Base-by-base conservation (phyloP, 2,329 filamentous ascomycete species). In the Cladorrhinum sp. region DNA sequence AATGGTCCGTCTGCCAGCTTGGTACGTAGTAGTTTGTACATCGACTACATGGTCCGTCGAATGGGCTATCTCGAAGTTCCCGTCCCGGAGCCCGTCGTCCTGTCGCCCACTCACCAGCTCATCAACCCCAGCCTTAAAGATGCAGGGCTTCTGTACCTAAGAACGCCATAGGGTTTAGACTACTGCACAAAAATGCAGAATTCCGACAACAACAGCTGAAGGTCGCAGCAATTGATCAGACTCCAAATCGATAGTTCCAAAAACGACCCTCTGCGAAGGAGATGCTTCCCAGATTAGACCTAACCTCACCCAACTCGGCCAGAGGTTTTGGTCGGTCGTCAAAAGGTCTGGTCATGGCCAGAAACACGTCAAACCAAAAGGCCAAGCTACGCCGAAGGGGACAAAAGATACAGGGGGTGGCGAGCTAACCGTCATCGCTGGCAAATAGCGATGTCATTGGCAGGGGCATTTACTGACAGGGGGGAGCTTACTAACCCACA, bases 381-480 rank as follows among this genome's bases (percentile, higher is more conserved):
- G 23, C 56, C 55, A 62, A 59, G 48, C 56, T 45, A 22, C 41
- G 53, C 25, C 45, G 41, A 57, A 41, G 41, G 16, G 41, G n/a
- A 22, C 18, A 57, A 49, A 23, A 49, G 49, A 49, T 22, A 59
- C 24, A 57, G 22, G 55, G 58, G 50, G 25, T 63, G 63, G 61
- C 63, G 60, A 45, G 56, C 56, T 59, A 51, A 55, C 55, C 62
- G 59, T 60, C 64, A 63, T 65, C 49, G 59, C 59, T 48, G 55
- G 50, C 60, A 52, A 29, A 53, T 55, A 53, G 57, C 62, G 65
- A 64, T 64, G 64, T 67, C 64, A 68, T 66, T 59, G 64, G 58
- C 65, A 66, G 61, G 65, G 66, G 58, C 3, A 24, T 18, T 3
- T 22, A 50, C 50, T 51, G 53, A 48, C 50, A 22, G 12, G n/a